phyloP scores from a whole-genome alignment of 805 yeast species.

The Yamadazyma endophytica region DNA sequence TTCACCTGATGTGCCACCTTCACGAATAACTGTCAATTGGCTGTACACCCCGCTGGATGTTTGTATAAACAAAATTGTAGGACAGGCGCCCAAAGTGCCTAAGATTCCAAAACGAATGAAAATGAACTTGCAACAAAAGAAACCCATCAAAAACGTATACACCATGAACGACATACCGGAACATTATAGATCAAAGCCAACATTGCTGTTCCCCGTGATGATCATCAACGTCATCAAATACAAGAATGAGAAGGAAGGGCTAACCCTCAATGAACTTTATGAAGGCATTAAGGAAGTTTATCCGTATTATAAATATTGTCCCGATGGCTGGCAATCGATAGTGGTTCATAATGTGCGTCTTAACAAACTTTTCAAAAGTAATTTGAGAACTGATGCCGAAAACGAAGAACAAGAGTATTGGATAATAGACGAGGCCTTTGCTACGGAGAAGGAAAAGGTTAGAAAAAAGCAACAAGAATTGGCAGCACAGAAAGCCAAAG shows the following conservation, averaged over 20 bases:
- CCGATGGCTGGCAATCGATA: constrained; percentile 96
- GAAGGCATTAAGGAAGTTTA: constrained; percentile 81
- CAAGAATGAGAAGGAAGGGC: constrained; percentile 63
- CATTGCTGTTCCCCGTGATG: constrained; percentile 72
- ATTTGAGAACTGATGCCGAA: not conserved
- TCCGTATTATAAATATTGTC: constrained; percentile 90
- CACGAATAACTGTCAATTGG: constrained; percentile 6
- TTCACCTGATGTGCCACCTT: constrained; percentile 2
- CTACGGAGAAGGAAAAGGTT: constrained; percentile 74
- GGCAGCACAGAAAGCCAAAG: constrained; percentile 57
- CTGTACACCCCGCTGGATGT: constrained; percentile 11
- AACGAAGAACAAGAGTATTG: constrained; percentile 69
- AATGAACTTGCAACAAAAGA: constrained; percentile 31
- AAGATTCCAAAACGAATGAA: constrained; percentile 27
- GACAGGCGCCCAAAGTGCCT: constrained; percentile 24
- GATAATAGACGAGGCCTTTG: constrained; percentile 84
- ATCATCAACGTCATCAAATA: constrained; percentile 75
- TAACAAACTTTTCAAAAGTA: constrained; percentile 65
- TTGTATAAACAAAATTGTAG: constrained; percentile 28
- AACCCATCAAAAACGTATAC: constrained; percentile 59
- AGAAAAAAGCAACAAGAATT: constrained; percentile 61
- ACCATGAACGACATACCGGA: constrained; percentile 83
- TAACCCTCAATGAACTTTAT: constrained; percentile 66
- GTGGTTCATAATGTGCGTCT: constrained; percentile 86
- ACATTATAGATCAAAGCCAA: constrained; percentile 81